Conservation (phyloP, 1,284 basidiomycete species). For the Pascua guehoae region DNA sequence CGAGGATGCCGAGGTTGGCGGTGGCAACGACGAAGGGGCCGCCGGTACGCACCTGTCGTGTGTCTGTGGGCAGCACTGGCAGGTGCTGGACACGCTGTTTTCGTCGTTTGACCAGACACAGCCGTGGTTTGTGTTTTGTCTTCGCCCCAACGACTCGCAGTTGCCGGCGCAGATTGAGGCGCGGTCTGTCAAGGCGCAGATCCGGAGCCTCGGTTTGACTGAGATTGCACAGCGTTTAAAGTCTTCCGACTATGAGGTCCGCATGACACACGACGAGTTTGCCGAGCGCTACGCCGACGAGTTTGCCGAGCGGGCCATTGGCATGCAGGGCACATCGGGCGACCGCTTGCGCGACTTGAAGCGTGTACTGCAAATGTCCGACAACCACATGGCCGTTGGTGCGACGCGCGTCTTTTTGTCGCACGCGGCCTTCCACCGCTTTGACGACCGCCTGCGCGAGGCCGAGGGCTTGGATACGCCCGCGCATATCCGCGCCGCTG, state of each 20-base stretch:
- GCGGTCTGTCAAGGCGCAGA: slow-evolving; percentile 84
- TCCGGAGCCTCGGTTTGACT: slow-evolving; percentile 72
- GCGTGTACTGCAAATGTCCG: slow-evolving; percentile 62
- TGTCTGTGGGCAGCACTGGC: slow-evolving; percentile 81
- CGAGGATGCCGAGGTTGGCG: slow-evolving; percentile 42
- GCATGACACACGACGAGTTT: slow-evolving; percentile 84
- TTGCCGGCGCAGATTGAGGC: slow-evolving; percentile 91
- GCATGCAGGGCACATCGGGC: slow-evolving; percentile 44
- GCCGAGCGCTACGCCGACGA: slow-evolving; percentile 72
- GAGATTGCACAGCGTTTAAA: slow-evolving; percentile 70
- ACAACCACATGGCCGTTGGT: slow-evolving; percentile 74
- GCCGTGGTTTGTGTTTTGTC: slow-evolving; percentile 85
- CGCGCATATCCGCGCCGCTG: slow-evolving; percentile 1
- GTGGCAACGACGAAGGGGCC: slow-evolving; percentile 56
- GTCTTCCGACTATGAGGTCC: slow-evolving; percentile 68
- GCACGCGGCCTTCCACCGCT: slow-evolving; percentile 77
- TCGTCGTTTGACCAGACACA: slow-evolving; percentile 87
- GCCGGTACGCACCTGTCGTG: slow-evolving; percentile 63
- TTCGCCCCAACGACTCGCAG: slow-evolving; percentile 93
- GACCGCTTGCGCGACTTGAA: slow-evolving; percentile 52
- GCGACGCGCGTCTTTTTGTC: slow-evolving; percentile 86
- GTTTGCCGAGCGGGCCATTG: slow-evolving; percentile 44
- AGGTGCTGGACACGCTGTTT: slow-evolving; percentile 78
- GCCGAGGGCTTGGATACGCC: slow-evolving; percentile 74
- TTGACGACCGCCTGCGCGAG: slow-evolving; percentile 82